Evolutionary conservation across 805 yeast species (phyloP), one percentile per base, ranked within the genome.

Genomic region (Saturnispora gosingensis): DNA sequence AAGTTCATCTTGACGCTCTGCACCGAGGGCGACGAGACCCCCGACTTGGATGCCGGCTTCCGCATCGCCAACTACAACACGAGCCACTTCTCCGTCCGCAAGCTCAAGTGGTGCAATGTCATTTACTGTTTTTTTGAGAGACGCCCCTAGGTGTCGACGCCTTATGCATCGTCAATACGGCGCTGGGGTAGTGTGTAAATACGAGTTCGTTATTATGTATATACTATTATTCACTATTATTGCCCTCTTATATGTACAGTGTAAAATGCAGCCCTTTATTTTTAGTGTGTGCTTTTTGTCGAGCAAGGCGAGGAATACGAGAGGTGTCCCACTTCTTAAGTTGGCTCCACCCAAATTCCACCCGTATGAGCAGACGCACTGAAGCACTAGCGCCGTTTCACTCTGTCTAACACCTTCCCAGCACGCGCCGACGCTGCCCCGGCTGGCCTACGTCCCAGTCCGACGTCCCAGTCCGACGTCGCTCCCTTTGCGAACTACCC

Each of bases 1-100:
- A 82, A 80, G 62, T 88, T 91, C 30, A 47, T 53, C 7, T 15
- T 54, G 35, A 38, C 46, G 24, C 42, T 50, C 9, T 69, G 71
- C 44, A 72, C 70, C n/a, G 54, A 46, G 20, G 43, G 42, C 16
- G 34, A 45, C 16, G 42, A 10, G 8, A 32, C 25, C 15, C 38
- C 34, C 6, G 18, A 18, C 10, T 8, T 38, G 25, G 40, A 18
- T n/a, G n/a, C 16, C n/a, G 16, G 36, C 4, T 18, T 30, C 27
- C 22, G 32, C 7, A 18, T 50, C 8, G 30, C n/a, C 7, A 44
- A 48, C 16, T 45, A 22, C 34, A 30, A 28, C n/a, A 20, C 35
- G 4, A 30, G 27, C 25, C 45, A 45, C n/a, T 15, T 30, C 13
- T 16, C 20, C n/a, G 9, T 18, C 1, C 16, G 18, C 9, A 36